Percentiles rank a stretch among this genome's conserved stretches.
phyloP scores from a whole-genome alignment of 225 moss, liverwort and hornwort genomes.

The Anthoceros angustus region DNA sequence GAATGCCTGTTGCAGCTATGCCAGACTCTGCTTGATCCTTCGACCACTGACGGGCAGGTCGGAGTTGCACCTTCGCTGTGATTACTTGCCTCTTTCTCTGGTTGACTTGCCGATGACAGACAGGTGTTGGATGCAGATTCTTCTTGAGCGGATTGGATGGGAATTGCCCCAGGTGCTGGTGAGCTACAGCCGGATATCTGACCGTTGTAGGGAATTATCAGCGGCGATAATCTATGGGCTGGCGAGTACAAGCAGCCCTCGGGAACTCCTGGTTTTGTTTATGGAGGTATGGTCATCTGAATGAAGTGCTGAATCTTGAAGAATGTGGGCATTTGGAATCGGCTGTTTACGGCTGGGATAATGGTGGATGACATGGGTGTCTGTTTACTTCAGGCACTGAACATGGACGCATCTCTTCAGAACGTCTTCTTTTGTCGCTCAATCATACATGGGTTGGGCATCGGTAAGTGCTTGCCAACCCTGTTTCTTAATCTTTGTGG shows the following conservation, averaged over 20 bases:
- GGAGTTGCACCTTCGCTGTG: neutral
- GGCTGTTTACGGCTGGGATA: neutral
- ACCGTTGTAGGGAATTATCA: neutral
- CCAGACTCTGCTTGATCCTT: neutral
- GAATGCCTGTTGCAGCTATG: neutral
- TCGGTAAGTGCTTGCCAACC: neutral
- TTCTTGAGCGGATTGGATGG: neutral
- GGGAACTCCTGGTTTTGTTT: neutral
- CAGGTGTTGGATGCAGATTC: neutral
- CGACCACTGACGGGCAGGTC: neutral
- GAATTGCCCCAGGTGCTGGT: constrained; percentile 1
- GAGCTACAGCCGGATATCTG: neutral
- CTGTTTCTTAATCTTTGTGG: neutral
- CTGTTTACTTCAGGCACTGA: neutral
- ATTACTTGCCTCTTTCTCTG: neutral
- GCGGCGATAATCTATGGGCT: neutral
- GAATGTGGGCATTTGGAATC: neutral
- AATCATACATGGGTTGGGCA: neutral
- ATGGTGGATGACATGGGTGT: neutral
- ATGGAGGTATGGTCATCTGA: neutral
- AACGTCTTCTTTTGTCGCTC: neutral
- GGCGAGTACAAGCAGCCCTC: neutral
- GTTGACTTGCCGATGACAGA: neutral
- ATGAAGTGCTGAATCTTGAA: neutral
- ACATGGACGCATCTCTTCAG: neutral